Evolutionary conservation across 2,329 filamentous ascomycete genomes (phyloP).

Genomic region (Diaporthe citri): DNA sequence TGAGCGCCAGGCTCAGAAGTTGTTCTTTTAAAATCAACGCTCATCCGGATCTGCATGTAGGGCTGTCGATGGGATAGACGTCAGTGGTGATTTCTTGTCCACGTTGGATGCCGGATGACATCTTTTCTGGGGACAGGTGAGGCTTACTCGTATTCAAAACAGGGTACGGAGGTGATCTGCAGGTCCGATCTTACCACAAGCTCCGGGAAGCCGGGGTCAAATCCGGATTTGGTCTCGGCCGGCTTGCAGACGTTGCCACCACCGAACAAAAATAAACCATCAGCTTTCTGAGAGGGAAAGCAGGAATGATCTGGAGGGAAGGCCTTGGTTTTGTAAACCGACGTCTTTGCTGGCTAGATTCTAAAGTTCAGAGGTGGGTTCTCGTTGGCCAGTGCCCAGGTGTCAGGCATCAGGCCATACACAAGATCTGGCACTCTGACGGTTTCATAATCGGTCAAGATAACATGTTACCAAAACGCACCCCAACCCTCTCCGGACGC

Average conservation of each 20-base stretch:
- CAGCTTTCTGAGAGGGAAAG: not conserved
- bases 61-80: not conserved
- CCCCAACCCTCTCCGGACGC: slow-evolving; percentile 8
- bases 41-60: not conserved
- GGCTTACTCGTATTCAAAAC: slow-evolving; percentile 39
- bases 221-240: slow-evolving; percentile 34
- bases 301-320: not conserved
- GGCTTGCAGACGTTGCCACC: slow-evolving; percentile 22
- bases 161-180: slow-evolving; percentile 33
- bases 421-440: slow-evolving; percentile 31
- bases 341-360: not conserved
- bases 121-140: slow-evolving; percentile 13
- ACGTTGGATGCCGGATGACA: slow-evolving; percentile 28
- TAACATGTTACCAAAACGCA: slow-evolving; percentile 29
- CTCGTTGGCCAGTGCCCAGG: slow-evolving; percentile 18
- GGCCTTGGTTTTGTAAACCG: not conserved
- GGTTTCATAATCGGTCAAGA: slow-evolving; percentile 35
- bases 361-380: not conserved
- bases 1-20: slow-evolving; percentile 35
- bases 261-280: slow-evolving; percentile 20
- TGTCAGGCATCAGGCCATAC: slow-evolving; percentile 35
- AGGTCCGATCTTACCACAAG: slow-evolving; percentile 24
- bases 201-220: slow-evolving; percentile 32
- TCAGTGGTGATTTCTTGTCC: not conserved
- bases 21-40: not conserved